These are phyloP conservation scores for Mercurialis annua DNA, from an alignment of 345 rosid genomes.

Conservation along the genomic window DNA sequence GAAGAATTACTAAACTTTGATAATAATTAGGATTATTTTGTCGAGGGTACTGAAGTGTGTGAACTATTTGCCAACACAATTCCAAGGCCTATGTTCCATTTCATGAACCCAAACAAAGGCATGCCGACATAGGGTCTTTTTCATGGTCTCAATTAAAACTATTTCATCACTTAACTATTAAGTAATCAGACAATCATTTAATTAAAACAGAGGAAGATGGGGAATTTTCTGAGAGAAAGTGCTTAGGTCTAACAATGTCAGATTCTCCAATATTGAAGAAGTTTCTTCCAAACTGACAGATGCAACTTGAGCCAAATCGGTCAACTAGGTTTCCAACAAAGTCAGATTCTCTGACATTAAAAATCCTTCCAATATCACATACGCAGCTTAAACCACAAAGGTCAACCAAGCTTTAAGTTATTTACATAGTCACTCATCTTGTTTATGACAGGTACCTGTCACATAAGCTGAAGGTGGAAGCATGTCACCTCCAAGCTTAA, in stretches of 20 bases:
- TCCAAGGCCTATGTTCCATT: neutral
- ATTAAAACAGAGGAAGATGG: neutral
- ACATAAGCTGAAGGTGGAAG: constrained; percentile 64
- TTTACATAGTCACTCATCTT: neutral
- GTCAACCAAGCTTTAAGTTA: neutral
- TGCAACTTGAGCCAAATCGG: too few relatives aligned
- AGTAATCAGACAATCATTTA: neutral
- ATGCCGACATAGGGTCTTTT: neutral
- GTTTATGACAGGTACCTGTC: constrained; percentile 51
- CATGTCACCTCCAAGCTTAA: constrained; percentile 62
- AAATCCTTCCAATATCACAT: neutral
- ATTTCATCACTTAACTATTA: neutral
- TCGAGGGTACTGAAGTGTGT: neutral
- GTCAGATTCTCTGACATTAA: neutral
- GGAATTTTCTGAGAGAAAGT: neutral
- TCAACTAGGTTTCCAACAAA: neutral
- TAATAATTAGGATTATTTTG: constrained; percentile 1
- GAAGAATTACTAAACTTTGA: constrained; percentile 13
- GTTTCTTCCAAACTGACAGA: too few relatives aligned
- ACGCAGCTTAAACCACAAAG: neutral
- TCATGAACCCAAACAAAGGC: neutral
- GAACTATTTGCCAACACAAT: constrained; percentile 2
- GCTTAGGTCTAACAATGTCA: neutral
- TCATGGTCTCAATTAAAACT: constrained; percentile 3
- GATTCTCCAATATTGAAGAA: too few relatives aligned